Conservation (phyloP, 2,329 filamentous ascomycete genomes). For the Grosmannia serpens region DNA sequence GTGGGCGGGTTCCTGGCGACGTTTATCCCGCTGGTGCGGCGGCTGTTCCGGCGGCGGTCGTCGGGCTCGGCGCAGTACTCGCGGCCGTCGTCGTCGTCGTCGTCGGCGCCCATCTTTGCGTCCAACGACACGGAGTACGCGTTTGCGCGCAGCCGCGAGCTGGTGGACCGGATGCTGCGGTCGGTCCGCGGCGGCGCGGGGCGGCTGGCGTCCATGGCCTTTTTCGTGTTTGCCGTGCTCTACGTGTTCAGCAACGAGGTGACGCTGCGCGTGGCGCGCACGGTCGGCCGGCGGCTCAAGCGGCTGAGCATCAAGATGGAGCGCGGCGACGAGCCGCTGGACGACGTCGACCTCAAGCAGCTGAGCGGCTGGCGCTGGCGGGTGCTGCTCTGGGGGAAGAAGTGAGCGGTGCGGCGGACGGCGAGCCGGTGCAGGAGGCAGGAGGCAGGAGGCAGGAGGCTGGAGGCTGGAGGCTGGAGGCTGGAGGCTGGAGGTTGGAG, state of each 20-base stretch:
- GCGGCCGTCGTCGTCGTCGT: neutral
- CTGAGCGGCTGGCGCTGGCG: constrained; percentile 47
- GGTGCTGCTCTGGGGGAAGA: constrained; percentile 32
- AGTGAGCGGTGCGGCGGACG: neutral
- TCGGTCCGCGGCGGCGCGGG: constrained; percentile 29
- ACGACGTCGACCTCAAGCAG: constrained; percentile 35
- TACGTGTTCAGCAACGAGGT: constrained; percentile 51
- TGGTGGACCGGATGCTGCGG: constrained; percentile 37
- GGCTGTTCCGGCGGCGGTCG: constrained; percentile 34
- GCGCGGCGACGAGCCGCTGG: constrained; percentile 31
- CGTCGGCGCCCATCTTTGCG: neutral
- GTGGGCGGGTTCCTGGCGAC: constrained; percentile 39
- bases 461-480: too few relatives aligned
- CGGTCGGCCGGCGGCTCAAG: constrained; percentile 37
- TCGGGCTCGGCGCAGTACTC: neutral
- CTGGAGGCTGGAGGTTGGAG: too few relatives aligned
- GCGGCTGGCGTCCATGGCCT: constrained; percentile 35
- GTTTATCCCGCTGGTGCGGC: constrained; percentile 40
- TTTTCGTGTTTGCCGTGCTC: constrained; percentile 44
- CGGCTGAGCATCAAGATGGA: constrained; percentile 36
- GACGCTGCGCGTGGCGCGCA: constrained; percentile 40
- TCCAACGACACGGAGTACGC: constrained; percentile 47
- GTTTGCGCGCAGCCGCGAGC: constrained; percentile 36
- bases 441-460: neutral
- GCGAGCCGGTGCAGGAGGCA: neutral